A percentile compares a stretch with the other conserved stretches of the same genome.
Evolutionary conservation across 352 stramenopile species (phyloP).

Genomic region (Aphanomyces stellatus): DNA sequence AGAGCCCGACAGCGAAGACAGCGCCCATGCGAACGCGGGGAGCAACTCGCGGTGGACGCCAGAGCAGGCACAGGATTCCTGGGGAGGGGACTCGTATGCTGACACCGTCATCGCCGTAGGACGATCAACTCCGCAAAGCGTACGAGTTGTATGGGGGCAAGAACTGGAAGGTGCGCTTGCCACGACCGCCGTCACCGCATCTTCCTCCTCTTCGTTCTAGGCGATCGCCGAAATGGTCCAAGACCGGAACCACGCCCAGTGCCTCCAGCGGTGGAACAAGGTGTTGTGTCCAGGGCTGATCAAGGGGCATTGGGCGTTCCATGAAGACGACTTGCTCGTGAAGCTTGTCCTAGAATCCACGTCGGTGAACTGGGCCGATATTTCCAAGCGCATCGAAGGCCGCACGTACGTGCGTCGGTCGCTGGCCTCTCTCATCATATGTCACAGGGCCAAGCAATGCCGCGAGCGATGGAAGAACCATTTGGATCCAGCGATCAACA

Average conservation of each 20-base stretch:
- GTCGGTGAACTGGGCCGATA: constrained; percentile 61
- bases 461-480: constrained; percentile 95
- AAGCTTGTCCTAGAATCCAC: constrained; percentile 25
- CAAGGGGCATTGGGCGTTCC: constrained; percentile 82
- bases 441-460: constrained; percentile 87
- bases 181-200: no score
- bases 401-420: constrained; percentile 33
- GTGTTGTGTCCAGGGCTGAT: constrained; percentile 82
- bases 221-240: constrained; percentile 33
- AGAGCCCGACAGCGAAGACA: constrained; percentile 38
- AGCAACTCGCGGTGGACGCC: constrained; percentile 57
- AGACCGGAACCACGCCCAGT: constrained; percentile 47
- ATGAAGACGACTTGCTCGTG: constrained; percentile 60
- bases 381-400: constrained; percentile 66
- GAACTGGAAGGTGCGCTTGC: constrained; percentile 81
- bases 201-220: no score
- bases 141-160: constrained; percentile 67
- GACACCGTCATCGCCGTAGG: constrained; percentile 24
- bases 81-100: neutral
- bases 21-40: constrained; percentile 35
- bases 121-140: constrained; percentile 58
- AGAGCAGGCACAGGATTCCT: constrained; percentile 30
- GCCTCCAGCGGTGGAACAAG: constrained; percentile 58
- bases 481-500: constrained; percentile 90
- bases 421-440: constrained; percentile 26